Evolutionary conservation across 257 asterid species (phyloP).

Genomic region (Coffea canephora): DNA sequence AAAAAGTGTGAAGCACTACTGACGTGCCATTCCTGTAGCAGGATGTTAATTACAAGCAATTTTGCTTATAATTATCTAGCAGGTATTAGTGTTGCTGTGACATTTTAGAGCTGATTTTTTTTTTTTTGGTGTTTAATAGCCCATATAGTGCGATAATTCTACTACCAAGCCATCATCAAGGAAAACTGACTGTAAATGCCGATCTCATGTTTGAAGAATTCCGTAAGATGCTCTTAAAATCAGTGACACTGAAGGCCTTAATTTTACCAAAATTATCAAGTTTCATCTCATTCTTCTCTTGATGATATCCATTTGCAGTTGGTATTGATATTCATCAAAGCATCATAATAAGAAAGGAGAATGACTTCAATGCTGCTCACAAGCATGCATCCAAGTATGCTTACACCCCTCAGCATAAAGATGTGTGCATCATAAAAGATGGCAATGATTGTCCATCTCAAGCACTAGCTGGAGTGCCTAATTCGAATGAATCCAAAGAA

Average conservation of each 20-base stretch:
- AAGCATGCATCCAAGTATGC: conserved; percentile 39
- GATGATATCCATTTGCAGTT: conserved; percentile 52
- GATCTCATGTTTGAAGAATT: conserved; percentile 81
- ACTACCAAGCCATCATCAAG: conserved; percentile 60
- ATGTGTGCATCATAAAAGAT: conserved; percentile 36
- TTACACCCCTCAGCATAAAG: conserved; percentile 42
- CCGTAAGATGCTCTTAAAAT: conserved; percentile 41
- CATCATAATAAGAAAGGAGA: conserved; percentile 54
- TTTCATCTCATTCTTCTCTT: conserved; percentile 23
- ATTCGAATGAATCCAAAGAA: conserved; percentile 37
- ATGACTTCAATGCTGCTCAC: conserved; percentile 26
- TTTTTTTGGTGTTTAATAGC: conserved; percentile 46
- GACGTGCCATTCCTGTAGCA: not conserved
- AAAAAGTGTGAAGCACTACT: conserved; percentile 6
- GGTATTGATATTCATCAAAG: conserved; percentile 87
- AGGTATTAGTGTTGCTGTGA: conserved; percentile 7
- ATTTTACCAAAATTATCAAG: conserved; percentile 3
- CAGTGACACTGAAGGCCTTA: conserved; percentile 4
- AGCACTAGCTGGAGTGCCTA: conserved; percentile 33
- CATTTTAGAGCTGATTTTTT: conserved; percentile 18
- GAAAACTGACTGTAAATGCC: conserved; percentile 72
- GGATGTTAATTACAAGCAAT: conserved; percentile 11
- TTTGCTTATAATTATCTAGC: conserved; percentile 18
- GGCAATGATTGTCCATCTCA: conserved; percentile 31
- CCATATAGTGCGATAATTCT: conserved; percentile 70